Base-by-base conservation (phyloP, 2,329 filamentous ascomycete genomes). In the Ophiostoma pallidulum region DNA sequence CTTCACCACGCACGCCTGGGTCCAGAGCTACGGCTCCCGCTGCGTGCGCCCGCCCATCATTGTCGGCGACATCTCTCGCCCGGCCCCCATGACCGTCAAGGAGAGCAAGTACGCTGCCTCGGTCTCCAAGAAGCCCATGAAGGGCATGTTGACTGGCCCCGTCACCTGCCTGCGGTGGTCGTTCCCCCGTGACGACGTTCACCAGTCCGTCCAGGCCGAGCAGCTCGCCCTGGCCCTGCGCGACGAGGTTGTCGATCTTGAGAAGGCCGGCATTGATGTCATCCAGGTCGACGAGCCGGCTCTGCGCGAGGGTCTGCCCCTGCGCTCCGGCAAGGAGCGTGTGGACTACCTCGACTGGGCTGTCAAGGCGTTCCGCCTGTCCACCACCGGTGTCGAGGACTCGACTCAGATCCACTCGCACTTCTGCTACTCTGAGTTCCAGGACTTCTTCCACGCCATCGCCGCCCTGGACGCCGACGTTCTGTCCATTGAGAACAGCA, bases 371-470 rank as follows among this genome's bases (percentile, higher is more conserved):
- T 98, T 98, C 89, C 89, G 87, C 68, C 87, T 98, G 58, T 83
- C 91, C 57, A 94, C 90, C 61, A 82, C 89, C 52, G 92, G 89
- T 68, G 91, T 98, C 53, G 74, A 89, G 73, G 88, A 98, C 71
- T 86, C 84, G 51, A 98, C 92, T 59, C 92, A 98, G 80, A 96
- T 98, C 70, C 92, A 98, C 84, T 96, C 90, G 56, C 92, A 98
- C 79, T 98, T 98, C 86, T 98, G 92, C 73, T 98, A 98, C 84
- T 97, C 92, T 45, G 92, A 98, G 80, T 98, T 98, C 87, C 92
- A 98, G 76, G 92, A 98, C 78, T 98, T 98, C 81, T 98, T 98
- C 89, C 88, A 97, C 74, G 92, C 92, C 73, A 98, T 98, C 61
- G 88, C 92, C 57, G 91, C 92, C 53, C 84, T 98, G 56, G 92